Conservation (phyloP, 2,329 filamentous ascomycete genomes). For the Elsinoe australis region DNA sequence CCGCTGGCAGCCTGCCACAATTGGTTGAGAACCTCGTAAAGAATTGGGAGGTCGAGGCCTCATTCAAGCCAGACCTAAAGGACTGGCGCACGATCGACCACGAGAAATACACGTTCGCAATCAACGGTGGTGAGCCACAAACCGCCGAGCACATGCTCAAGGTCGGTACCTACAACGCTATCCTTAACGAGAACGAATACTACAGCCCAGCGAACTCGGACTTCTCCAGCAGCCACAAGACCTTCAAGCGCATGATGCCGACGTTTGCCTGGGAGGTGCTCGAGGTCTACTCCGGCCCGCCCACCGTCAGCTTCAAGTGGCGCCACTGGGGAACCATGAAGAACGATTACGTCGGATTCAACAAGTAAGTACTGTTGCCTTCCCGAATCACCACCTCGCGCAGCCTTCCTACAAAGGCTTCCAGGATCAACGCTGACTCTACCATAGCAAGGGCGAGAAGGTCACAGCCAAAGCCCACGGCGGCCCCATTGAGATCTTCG, state of each 20-base stretch:
- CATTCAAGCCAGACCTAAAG: conserved; percentile 53
- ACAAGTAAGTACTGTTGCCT: conserved; percentile 44
- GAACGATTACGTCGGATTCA: conserved; percentile 57
- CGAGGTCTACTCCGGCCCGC: conserved; percentile 59
- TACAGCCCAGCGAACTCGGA: conserved; percentile 56
- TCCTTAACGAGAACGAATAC: conserved; percentile 56
- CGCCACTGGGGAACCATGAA: conserved; percentile 62
- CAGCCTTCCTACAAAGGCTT: too few relatives aligned
- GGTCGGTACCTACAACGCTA: conserved; percentile 62
- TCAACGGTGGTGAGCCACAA: conserved; percentile 54
- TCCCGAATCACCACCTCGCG: too few relatives aligned
- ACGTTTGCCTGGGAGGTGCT: conserved; percentile 64
- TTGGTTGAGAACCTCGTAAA: conserved; percentile 64
- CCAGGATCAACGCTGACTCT: conserved; percentile 24
- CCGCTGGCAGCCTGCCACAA: conserved; percentile 48
- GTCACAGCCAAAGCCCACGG: conserved; percentile 55
- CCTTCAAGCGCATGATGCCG: conserved; percentile 66
- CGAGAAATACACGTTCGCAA: conserved; percentile 53
- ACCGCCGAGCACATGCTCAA: conserved; percentile 57
- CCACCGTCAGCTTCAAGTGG: conserved; percentile 57
- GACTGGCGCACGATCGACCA: conserved; percentile 61
- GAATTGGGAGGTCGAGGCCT: conserved; percentile 66
- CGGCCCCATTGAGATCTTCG: conserved; percentile 55
- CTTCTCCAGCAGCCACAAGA: conserved; percentile 59
- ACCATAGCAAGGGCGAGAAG: conserved; percentile 52